Base-by-base conservation (phyloP, 129 eudicot genomes). In the Flaveria linearis region DNA sequence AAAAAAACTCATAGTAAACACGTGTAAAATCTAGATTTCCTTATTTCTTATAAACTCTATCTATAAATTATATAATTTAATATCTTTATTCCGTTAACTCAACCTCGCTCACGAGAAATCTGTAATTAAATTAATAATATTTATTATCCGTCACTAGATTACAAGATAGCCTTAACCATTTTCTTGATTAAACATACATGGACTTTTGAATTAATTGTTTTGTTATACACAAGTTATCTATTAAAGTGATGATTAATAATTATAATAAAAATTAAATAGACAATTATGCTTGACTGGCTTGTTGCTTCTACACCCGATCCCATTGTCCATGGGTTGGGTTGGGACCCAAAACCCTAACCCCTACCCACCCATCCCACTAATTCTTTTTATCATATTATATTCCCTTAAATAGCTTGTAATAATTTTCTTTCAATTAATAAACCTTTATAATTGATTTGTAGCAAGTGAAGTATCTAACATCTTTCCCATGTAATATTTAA, bases 291-390 rank as follows among this genome's bases (percentile, higher is more conserved):
- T 45, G 49, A 52, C 69, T 77, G 81, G 81, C 75, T 56, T 77
- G 69, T 69, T 26, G 69, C 68, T 55, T 41, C 69, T 6, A 51
- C 75, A 68, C 74, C 75, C 68, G 10, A 69, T 17, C 81, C 75
- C 69, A 0, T 56, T 77, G 61, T 55, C 50, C 60, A 22, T 57
- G 76, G 75, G 69, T 52, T 17, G 81, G 75, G 58, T 45, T 62
- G 79, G 81, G 75, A 18, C 81, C 81, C 75, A 56, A 68, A 77
- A 25, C 61, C 69, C 70, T 55, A 77, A 77, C 70, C 75, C 20
- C 73, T 76, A 76, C 17, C 80, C 55, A 66, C 66, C 80, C 28
- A 23, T 25, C 23, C 47, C 25, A 28, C 66, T 9, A 15, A 9
- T 41, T 23, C 12, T 49, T 39, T 30, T 17, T 23, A 52, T 41